Evolutionary conservation across 331 rosid species (phyloP).

Genomic region (Prunus yedoensis): DNA sequence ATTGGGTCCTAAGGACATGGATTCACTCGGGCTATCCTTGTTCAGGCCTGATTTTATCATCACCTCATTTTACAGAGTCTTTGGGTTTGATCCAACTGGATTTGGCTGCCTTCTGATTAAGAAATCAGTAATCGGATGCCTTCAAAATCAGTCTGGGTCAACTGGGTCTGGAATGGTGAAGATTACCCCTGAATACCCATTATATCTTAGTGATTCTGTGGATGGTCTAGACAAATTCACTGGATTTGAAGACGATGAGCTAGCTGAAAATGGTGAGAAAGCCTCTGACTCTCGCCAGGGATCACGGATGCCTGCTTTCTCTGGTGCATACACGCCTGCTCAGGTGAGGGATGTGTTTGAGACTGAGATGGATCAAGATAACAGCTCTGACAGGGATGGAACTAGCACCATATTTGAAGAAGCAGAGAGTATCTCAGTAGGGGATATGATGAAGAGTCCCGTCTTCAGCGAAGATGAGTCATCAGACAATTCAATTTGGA

Average conservation of each 20-base stretch:
- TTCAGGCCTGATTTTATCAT: constrained; percentile 93
- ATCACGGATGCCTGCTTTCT: constrained; percentile 84
- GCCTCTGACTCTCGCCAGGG: constrained; percentile 62
- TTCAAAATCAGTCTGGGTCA: constrained; percentile 84
- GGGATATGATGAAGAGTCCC: constrained; percentile 97
- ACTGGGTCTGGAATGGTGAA: constrained; percentile 97
- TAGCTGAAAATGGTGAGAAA: constrained; percentile 44
- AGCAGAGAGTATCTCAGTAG: constrained; percentile 83
- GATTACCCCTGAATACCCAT: constrained; percentile 87
- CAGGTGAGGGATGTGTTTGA: constrained; percentile 97
- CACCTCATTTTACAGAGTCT: constrained; percentile 93
- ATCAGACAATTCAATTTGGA: constrained; percentile 87
- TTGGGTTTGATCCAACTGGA: constrained; percentile 94
- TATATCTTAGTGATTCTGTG: constrained; percentile 83
- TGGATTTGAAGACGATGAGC: constrained; percentile 65
- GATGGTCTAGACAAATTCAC: constrained; percentile 72
- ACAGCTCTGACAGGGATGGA: constrained; percentile 84
- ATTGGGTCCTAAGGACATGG: constrained; percentile 98
- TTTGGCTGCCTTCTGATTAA: constrained; percentile 95
- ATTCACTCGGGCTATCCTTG: constrained; percentile 89
- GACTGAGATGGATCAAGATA: constrained; percentile 87
- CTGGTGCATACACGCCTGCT: constrained; percentile 85
- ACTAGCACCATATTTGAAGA: constrained; percentile 97
- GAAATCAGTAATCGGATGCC: constrained; percentile 85
- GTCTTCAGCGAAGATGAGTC: constrained; percentile 93